Percentiles rank a stretch among this genome's conserved stretches.
phyloP scores from a whole-genome alignment of 2,329 filamentous ascomycete species.

The Peltaster fructicola region DNA sequence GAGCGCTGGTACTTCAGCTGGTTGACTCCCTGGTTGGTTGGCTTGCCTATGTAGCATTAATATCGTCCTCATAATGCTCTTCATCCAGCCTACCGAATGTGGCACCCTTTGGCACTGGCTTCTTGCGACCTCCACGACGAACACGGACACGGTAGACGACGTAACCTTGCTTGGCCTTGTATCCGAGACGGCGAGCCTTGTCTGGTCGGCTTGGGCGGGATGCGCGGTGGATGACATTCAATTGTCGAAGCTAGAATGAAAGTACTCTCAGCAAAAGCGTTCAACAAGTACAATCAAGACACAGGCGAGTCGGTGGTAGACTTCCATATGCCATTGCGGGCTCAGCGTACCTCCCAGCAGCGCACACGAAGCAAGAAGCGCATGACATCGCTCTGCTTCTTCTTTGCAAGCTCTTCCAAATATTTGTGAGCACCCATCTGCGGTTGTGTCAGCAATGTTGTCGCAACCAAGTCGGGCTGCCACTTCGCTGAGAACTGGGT shows the following conservation, averaged over 20 bases:
- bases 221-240: conserved; percentile 99
- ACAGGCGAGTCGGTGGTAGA: conserved; percentile 17
- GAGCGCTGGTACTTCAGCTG: conserved; percentile 99
- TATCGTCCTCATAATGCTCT: conserved; percentile 4
- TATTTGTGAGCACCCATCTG: conserved; percentile 99
- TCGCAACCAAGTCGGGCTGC: conserved; percentile 1
- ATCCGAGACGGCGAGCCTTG: conserved; percentile 98
- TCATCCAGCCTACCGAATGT: conserved; percentile 63
- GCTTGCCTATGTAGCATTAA: conserved; percentile 57
- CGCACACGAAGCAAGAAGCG: conserved; percentile 98
- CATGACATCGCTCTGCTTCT: conserved; percentile 99
- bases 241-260: conserved; percentile 98
- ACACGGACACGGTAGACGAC: conserved; percentile 99
- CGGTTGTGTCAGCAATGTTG: conserved; percentile 1
- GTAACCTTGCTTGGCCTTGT: conserved; percentile 99
- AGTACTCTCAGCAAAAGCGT: conserved; percentile 99
- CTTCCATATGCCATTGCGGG: conserved; percentile 9
- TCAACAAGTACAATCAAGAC: conserved; percentile 77
- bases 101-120: conserved; percentile 89
- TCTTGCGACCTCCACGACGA: conserved; percentile 97
- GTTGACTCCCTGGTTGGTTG: conserved; percentile 99
- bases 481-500: conserved; percentile 1
- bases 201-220: conserved; percentile 95
- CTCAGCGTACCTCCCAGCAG: conserved; percentile 87
- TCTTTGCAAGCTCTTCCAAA: conserved; percentile 99